These are phyloP conservation scores for Kuraishia borneana DNA, from an alignment of 805 yeast genomes.

Conservation along the genomic window DNA sequence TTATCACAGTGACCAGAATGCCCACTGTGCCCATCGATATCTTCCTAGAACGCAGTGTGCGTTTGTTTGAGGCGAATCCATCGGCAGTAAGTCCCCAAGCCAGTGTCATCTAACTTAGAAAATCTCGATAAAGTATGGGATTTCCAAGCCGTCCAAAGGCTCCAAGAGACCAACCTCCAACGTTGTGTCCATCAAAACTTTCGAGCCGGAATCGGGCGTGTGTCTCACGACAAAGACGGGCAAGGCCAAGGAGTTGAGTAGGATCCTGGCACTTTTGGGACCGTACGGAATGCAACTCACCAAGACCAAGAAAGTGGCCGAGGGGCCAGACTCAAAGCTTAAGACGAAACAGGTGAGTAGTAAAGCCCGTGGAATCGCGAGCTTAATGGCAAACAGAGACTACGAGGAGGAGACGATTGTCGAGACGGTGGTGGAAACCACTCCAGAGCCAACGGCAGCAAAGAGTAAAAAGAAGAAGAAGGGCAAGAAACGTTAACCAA, in stretches of 20 bases:
- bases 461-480: slow-evolving; percentile 5
- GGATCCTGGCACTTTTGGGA: slow-evolving; percentile 64
- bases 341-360: not conserved
- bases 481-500: slow-evolving; percentile 5
- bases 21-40: slow-evolving; percentile 5
- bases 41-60: slow-evolving; percentile 5
- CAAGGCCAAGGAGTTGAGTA: slow-evolving; percentile 62
- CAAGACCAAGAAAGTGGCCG: not conserved
- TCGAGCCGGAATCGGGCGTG: slow-evolving; percentile 21
- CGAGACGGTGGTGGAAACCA: not conserved
- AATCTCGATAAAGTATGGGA: slow-evolving; percentile 5
- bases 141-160: not conserved
- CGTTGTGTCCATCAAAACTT: not conserved
- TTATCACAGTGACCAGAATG: not conserved
- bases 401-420: slow-evolving; percentile 2
- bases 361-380: slow-evolving; percentile 3
- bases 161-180: not conserved
- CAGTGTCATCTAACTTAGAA: too few relatives aligned
- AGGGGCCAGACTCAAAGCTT: not conserved
- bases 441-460: not conserved
- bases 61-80: slow-evolving; percentile 6
- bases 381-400: slow-evolving; percentile 4
- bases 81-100: slow-evolving; percentile 5
- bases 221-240: slow-evolving; percentile 46
- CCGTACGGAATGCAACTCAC: slow-evolving; percentile 28